These are phyloP conservation scores for Cryptococcus amylolentus DNA, from an alignment of 1,284 basidiomycete species.

Conservation along the genomic window DNA sequence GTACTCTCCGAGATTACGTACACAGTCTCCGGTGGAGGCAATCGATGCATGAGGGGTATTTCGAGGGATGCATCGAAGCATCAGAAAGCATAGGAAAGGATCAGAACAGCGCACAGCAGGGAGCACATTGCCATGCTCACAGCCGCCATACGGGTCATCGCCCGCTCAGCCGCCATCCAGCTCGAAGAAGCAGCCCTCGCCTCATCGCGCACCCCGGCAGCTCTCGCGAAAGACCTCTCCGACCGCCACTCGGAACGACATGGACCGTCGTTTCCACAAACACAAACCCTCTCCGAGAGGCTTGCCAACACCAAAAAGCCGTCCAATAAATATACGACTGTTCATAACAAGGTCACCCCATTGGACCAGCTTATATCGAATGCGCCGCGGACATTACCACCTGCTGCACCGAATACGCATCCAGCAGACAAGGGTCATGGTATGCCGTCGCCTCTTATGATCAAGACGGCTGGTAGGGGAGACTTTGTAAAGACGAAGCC, in stretches of 20 bases:
- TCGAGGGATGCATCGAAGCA: no score
- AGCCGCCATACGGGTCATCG: conserved; percentile 37
- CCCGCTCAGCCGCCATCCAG: conserved; percentile 43
- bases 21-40: no score
- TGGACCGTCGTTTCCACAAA: conserved; percentile 1
- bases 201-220: background rate
- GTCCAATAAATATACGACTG: background rate
- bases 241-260: background rate
- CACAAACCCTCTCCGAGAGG: conserved; percentile 1
- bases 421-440: conserved; percentile 8
- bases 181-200: conserved; percentile 35
- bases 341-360: background rate
- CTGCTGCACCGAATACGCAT: conserved; percentile 10
- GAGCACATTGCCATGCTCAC: conserved; percentile 18
- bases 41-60: no score
- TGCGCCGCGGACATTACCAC: conserved; percentile 9
- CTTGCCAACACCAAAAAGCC: conserved; percentile 1
- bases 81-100: no score
- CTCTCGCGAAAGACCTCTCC: background rate
- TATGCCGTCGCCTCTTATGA: background rate
- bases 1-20: no score
- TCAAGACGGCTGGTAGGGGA: conserved; percentile 5
- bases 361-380: conserved; percentile 5
- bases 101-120: background rate
- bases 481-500: background rate